A percentile compares a stretch with the other conserved stretches of the same genome.
phyloP scores from a whole-genome alignment of 2,329 filamentous ascomycete genomes.

The Verticillium nonalfalfae region DNA sequence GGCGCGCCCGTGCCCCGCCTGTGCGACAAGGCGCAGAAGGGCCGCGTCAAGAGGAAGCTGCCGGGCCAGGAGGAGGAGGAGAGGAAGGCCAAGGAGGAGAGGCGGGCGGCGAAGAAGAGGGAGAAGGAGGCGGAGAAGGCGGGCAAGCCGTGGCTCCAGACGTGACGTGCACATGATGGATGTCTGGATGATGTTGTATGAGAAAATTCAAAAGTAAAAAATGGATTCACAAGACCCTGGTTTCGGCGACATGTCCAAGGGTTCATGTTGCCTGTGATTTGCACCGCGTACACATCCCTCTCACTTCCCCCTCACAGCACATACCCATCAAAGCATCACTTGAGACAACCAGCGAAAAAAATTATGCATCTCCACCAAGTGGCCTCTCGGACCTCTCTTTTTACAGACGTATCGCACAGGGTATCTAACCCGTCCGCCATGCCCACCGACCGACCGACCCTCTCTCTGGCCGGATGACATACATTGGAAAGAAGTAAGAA shows the following conservation, averaged over 20 bases:
- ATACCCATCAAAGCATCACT: not conserved
- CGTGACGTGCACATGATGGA: not conserved
- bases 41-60: constrained; percentile 47
- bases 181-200: not conserved
- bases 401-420: not conserved
- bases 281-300: not conserved
- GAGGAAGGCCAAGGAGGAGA: constrained; percentile 3
- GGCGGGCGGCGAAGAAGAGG: not conserved
- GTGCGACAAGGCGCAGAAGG: constrained; percentile 64
- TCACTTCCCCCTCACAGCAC: not conserved
- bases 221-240: too few species aligned
- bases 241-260: too few species aligned
- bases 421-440: not conserved
- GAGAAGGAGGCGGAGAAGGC: not conserved
- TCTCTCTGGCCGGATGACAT: not conserved
- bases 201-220: not conserved
- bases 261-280: not conserved
- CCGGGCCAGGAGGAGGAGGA: constrained; percentile 35
- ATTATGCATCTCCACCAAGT: not conserved
- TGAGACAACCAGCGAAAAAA: not conserved
- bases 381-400: not conserved
- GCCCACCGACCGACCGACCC: not conserved
- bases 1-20: constrained; percentile 55
- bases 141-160: not conserved
- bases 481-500: not conserved